These are phyloP conservation scores for Pythium rishiriense DNA, from an alignment of 352 stramenopile species.

Conservation along the genomic window DNA sequence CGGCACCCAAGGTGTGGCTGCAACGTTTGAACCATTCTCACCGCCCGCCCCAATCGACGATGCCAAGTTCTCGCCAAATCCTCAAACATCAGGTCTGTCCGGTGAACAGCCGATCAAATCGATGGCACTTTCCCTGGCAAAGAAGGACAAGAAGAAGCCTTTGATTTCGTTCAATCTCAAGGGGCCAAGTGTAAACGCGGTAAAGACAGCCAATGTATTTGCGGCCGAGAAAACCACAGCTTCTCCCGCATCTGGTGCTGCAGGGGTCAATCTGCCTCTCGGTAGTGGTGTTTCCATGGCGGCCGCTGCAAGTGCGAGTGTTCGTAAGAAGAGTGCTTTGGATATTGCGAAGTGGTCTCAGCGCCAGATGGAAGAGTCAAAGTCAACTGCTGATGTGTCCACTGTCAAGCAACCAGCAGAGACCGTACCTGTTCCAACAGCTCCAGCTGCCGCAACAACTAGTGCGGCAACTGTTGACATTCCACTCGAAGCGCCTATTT, in stretches of 20 bases:
- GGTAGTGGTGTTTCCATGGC: slow-evolving; percentile 20
- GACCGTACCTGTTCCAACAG: background rate
- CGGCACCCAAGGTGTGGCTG: slow-evolving; percentile 19
- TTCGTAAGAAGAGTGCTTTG: slow-evolving; percentile 74
- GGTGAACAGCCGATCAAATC: background rate
- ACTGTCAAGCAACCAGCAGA: background rate
- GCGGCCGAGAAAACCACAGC: background rate
- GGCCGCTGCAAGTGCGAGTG: slow-evolving; percentile 27
- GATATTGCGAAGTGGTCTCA: slow-evolving; percentile 88
- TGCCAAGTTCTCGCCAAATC: slow-evolving; percentile 2
- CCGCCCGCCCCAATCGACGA: slow-evolving; percentile 57
- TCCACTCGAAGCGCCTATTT: slow-evolving; percentile 68
- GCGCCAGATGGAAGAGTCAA: slow-evolving; percentile 31
- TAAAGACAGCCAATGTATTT: slow-evolving; percentile 19
- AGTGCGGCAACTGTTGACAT: slow-evolving; percentile 45
- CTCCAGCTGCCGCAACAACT: background rate
- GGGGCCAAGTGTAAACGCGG: background rate
- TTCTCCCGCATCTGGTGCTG: background rate
- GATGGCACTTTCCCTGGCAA: slow-evolving; percentile 24
- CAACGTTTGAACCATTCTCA: slow-evolving; percentile 48
- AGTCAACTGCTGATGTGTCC: background rate
- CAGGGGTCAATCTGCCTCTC: background rate
- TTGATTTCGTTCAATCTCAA: slow-evolving; percentile 68
- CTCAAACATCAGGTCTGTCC: background rate
- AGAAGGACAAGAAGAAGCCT: slow-evolving; percentile 75